Percentiles rank a stretch among this genome's conserved stretches.
phyloP scores from a whole-genome alignment of 805 yeast genomes.

The Saturnispora dispora region DNA sequence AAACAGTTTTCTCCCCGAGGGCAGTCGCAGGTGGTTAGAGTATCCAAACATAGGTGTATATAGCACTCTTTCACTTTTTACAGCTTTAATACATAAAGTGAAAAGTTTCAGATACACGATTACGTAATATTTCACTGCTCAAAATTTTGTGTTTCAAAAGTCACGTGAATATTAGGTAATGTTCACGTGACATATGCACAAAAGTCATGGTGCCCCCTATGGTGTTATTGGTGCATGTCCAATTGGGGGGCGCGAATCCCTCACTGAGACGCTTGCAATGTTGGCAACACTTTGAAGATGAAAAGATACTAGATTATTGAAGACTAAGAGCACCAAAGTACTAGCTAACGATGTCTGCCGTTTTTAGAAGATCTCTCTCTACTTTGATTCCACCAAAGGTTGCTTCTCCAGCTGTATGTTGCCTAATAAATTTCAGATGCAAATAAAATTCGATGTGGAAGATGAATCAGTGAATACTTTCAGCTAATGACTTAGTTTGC shows the following conservation, averaged over 20 bases:
- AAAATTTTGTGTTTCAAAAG: too few species aligned
- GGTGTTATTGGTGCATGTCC: background rate
- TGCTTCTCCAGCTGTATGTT: conserved; percentile 84
- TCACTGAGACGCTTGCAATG: background rate
- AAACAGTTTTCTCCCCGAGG: background rate
- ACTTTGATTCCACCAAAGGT: conserved; percentile 98
- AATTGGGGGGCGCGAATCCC: conserved; percentile 7
- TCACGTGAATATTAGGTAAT: background rate
- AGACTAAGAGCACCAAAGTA: background rate
- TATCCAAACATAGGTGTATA: background rate
- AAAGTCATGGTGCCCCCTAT: background rate
- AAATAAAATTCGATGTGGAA: too few species aligned
- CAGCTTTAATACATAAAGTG: background rate
- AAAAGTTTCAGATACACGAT: background rate
- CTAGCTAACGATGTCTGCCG: conserved; percentile 53
- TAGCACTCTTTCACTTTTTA: background rate
- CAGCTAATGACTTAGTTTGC: too few species aligned
- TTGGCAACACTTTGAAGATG: background rate
- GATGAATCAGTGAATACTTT: too few species aligned
- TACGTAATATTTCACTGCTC: background rate
- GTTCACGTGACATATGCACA: background rate
- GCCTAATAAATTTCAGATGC: background rate
- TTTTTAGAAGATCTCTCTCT: conserved; percentile 87
- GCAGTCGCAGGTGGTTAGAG: background rate
- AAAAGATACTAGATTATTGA: background rate